A percentile compares a stretch with the other conserved stretches of the same genome.
These are phyloP conservation scores for Paecilomyces variotii DNA, from an alignment of 2,329 filamentous ascomycete species.

Conservation along the genomic window DNA sequence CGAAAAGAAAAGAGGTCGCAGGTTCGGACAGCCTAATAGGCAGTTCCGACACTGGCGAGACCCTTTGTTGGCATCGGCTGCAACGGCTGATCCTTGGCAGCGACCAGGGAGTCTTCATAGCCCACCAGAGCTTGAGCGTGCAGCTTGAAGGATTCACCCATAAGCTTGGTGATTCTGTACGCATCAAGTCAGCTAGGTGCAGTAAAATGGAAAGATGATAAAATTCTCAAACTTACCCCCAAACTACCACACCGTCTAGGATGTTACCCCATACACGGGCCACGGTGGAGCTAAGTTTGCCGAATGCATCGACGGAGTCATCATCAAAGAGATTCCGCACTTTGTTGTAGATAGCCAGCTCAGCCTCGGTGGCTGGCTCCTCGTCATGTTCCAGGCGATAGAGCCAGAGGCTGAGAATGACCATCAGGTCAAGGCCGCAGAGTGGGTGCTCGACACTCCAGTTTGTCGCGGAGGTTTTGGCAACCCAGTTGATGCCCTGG, in stretches of 20 bases:
- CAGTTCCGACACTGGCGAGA: conserved; percentile 35
- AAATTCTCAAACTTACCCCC: conserved; percentile 68
- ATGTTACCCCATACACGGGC: conserved; percentile 95
- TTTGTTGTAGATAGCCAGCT: conserved; percentile 50
- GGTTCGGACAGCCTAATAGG: conserved; percentile 23
- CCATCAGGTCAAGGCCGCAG: conserved; percentile 93
- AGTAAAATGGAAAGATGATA: conserved; percentile 2
- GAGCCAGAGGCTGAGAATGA: conserved; percentile 94
- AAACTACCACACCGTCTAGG: conserved; percentile 97
- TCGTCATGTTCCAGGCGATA: conserved; percentile 99
- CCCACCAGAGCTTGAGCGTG: conserved; percentile 91
- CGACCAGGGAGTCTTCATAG: conserved; percentile 63
- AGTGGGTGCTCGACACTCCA: conserved; percentile 98
- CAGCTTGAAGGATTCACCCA: conserved; percentile 96
- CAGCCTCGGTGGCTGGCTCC: conserved; percentile 52
- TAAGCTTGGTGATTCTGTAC: conserved; percentile 58
- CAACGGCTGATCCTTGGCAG: conserved; percentile 33
- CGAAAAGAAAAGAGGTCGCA: background rate
- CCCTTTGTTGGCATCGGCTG: conserved; percentile 37
- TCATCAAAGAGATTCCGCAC: conserved; percentile 79
- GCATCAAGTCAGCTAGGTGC: conserved; percentile 36
- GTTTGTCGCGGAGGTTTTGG: conserved; percentile 93
- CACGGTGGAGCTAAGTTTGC: conserved; percentile 89
- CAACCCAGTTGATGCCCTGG: conserved; percentile 95
- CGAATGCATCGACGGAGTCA: conserved; percentile 74